Evolutionary conservation across 345 rosid genomes (phyloP).

Genomic region (Isatis tinctoria): DNA sequence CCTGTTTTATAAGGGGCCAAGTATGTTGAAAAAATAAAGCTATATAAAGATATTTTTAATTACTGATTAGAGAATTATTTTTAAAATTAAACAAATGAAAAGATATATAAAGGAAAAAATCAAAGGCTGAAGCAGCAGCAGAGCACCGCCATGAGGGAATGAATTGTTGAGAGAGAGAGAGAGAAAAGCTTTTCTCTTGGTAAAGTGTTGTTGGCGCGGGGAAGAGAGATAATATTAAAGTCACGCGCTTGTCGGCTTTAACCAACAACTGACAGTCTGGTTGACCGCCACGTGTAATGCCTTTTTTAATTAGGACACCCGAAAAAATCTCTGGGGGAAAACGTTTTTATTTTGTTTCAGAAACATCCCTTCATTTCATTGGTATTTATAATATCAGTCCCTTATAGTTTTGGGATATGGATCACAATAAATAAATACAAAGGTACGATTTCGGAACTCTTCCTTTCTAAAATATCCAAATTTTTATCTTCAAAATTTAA

Average conservation of each 20-base stretch:
- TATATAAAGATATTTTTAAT: no score
- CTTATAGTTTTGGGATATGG: background rate
- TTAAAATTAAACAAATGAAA: background rate
- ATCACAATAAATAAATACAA: background rate
- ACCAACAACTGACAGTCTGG: conserved; percentile 26
- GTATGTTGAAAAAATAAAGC: no score
- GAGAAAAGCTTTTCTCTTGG: background rate
- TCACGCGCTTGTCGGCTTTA: conserved; percentile 31
- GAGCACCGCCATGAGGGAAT: conserved; percentile 30
- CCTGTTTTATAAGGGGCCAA: no score
- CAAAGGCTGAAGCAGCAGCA: conserved; percentile 30
- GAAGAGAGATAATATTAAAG: conserved; percentile 19
- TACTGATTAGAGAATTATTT: background rate
- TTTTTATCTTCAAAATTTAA: background rate
- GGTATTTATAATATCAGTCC: background rate
- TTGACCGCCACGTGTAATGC: conserved; percentile 25
- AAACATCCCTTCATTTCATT: conserved; percentile 3
- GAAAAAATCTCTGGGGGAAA: background rate
- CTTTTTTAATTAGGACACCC: background rate
- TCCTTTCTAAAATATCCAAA: background rate
- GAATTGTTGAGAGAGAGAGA: background rate
- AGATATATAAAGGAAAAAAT: background rate
- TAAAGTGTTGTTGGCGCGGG: conserved; percentile 32
- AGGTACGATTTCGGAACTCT: background rate
- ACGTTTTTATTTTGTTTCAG: background rate